Evolutionary conservation across 2,329 filamentous ascomycete genomes (phyloP).

Genomic region (Ceratocystis albifundus): DNA sequence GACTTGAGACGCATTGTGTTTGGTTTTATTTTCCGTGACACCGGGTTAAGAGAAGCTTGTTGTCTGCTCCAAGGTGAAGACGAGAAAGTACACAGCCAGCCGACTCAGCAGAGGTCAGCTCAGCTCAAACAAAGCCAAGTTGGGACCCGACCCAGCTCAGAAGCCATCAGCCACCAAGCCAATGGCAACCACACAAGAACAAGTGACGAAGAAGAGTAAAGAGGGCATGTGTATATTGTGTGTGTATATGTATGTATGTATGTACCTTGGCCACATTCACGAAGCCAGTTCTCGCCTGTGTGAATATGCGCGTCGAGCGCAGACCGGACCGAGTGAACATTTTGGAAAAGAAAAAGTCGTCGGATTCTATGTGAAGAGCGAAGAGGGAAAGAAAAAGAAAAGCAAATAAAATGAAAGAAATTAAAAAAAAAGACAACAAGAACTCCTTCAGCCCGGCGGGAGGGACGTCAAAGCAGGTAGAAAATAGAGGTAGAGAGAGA

Average conservation of each 20-base stretch:
- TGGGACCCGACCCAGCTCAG: background rate
- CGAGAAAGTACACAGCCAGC: background rate
- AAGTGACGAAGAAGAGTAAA: background rate
- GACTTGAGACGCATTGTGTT: too few relatives aligned
- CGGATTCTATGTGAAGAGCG: slow-evolving; percentile 20
- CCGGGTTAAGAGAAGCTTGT: too few relatives aligned
- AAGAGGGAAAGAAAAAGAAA: slow-evolving; percentile 20
- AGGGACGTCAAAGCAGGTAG: slow-evolving; percentile 19
- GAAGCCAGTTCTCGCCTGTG: slow-evolving; percentile 62
- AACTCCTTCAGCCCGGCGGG: slow-evolving; percentile 23
- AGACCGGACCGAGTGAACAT: slow-evolving; percentile 92
- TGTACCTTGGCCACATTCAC: slow-evolving; percentile 62
- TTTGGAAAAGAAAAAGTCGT: slow-evolving; percentile 37
- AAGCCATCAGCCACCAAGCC: background rate
- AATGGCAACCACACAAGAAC: background rate
- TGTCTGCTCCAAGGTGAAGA: background rate
- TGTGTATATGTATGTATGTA: slow-evolving; percentile 29
- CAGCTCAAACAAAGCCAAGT: background rate
- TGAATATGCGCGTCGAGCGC: slow-evolving; percentile 78
- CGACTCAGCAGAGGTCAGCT: too few relatives aligned
- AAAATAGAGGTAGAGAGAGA: slow-evolving; percentile 4
- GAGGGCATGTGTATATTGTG: background rate
- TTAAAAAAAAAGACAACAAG: slow-evolving; percentile 24
- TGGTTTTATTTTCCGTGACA: too few relatives aligned
- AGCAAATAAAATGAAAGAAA: slow-evolving; percentile 20